Evolutionary conservation across 2,329 filamentous ascomycete genomes (phyloP).

Genomic region (Calonectria crousiana): DNA sequence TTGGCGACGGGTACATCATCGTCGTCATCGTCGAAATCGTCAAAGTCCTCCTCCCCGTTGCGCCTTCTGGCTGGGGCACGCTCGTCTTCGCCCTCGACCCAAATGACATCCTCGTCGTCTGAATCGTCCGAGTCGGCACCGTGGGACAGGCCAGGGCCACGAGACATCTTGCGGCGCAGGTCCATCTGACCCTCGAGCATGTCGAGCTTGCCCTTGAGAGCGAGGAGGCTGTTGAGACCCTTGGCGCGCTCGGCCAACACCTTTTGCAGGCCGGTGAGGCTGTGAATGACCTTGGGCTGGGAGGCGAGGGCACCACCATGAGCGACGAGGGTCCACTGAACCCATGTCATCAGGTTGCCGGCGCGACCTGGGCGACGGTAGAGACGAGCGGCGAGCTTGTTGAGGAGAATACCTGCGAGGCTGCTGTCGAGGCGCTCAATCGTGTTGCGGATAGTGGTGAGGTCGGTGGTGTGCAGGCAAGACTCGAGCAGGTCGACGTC

Average conservation of each 20-base stretch:
- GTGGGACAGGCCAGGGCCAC: slow-evolving; percentile 48
- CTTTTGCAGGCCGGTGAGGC: slow-evolving; percentile 82
- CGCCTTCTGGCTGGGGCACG: slow-evolving; percentile 55
- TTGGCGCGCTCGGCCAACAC: slow-evolving; percentile 89
- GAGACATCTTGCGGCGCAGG: slow-evolving; percentile 78
- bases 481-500: slow-evolving; percentile 91
- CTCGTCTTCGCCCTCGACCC: slow-evolving; percentile 88
- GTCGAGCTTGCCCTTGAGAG: slow-evolving; percentile 94
- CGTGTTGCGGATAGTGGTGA: slow-evolving; percentile 84
- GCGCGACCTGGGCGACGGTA: slow-evolving; percentile 90
- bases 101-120: slow-evolving; percentile 80
- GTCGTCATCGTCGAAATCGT: slow-evolving; percentile 63
- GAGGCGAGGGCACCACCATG: slow-evolving; percentile 92
- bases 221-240: slow-evolving; percentile 83
- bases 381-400: slow-evolving; percentile 87
- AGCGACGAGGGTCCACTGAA: slow-evolving; percentile 92
- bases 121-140: slow-evolving; percentile 62
- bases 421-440: slow-evolving; percentile 91
- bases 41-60: slow-evolving; percentile 52
- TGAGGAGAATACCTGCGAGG: slow-evolving; percentile 82
- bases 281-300: slow-evolving; percentile 84
- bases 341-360: slow-evolving; percentile 92
- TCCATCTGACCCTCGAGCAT: slow-evolving; percentile 93
- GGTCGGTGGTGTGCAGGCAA: slow-evolving; percentile 85
- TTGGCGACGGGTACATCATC: slow-evolving; percentile 70